Conservation (phyloP, 2,329 filamentous ascomycete species). For the Clathrospora elynae region DNA sequence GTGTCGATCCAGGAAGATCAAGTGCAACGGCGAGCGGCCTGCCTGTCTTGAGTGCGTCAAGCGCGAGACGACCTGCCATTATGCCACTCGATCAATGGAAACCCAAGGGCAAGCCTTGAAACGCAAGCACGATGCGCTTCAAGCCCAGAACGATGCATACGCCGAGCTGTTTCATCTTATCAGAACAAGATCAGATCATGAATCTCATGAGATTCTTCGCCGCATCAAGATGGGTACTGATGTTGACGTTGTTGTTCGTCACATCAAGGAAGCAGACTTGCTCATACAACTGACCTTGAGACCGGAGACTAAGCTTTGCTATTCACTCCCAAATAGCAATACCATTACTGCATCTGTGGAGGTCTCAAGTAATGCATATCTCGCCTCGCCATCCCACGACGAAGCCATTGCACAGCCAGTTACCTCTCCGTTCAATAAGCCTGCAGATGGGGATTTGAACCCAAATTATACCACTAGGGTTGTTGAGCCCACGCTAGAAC, state of each 20-base stretch:
- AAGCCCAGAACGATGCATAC: slow-evolving; percentile 17
- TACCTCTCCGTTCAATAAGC: neutral
- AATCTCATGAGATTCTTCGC: slow-evolving; percentile 17
- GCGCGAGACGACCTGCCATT: slow-evolving; percentile 10
- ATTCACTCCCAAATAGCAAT: slow-evolving; percentile 13
- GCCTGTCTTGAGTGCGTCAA: slow-evolving; percentile 10
- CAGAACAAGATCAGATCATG: slow-evolving; percentile 14
- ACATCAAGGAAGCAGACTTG: slow-evolving; percentile 21
- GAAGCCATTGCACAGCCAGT: slow-evolving; percentile 6
- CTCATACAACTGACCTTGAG: slow-evolving; percentile 17
- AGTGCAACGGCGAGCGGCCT: slow-evolving; percentile 11
- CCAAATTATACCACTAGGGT: slow-evolving; percentile 21
- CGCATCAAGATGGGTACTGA: slow-evolving; percentile 20
- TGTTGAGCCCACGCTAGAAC: slow-evolving; percentile 17
- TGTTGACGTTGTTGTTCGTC: slow-evolving; percentile 15
- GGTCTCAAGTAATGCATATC: slow-evolving; percentile 16
- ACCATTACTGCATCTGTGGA: slow-evolving; percentile 13
- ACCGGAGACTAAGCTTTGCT: slow-evolving; percentile 15
- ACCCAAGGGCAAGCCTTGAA: slow-evolving; percentile 18
- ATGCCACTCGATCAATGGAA: slow-evolving; percentile 6
- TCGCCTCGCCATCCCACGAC: slow-evolving; percentile 15
- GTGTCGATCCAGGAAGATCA: slow-evolving; percentile 13
- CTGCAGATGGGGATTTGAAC: slow-evolving; percentile 16
- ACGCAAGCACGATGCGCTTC: slow-evolving; percentile 17
- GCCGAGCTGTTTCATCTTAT: slow-evolving; percentile 20